These are phyloP conservation scores for Hyaloscypha bicolor DNA, from an alignment of 495 filamentous ascomycete genomes.

Conservation along the genomic window DNA sequence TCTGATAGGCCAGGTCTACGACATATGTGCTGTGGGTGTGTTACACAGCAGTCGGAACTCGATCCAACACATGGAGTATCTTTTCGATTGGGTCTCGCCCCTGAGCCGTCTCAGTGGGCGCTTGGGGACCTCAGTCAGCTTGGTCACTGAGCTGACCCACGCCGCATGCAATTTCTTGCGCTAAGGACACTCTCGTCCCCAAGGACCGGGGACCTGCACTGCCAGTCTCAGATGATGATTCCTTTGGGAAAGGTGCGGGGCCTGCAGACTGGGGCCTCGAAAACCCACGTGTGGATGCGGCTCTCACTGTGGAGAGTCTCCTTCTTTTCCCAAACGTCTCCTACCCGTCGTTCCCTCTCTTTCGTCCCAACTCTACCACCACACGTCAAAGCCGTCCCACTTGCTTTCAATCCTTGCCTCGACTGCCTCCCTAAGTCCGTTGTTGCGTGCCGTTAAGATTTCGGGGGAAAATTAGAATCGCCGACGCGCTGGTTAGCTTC, in stretches of 20 bases:
- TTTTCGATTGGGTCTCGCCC: not conserved
- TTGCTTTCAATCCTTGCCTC: not conserved
- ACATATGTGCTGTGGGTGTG: not conserved
- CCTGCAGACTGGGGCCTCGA: not conserved
- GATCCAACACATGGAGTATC: not conserved
- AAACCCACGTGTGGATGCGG: not conserved
- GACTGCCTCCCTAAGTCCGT: not conserved
- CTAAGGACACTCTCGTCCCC: not conserved
- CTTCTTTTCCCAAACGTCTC: not conserved
- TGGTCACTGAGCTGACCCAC: not conserved
- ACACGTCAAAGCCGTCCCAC: not conserved
- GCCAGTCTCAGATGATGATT: not conserved
- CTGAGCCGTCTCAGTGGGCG: not conserved
- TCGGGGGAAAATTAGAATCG: not conserved
- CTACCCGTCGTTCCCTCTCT: not conserved
- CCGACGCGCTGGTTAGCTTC: not conserved
- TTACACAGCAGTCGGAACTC: not conserved
- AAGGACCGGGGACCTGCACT: not conserved
- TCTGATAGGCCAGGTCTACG: not conserved
- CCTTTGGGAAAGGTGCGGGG: not conserved
- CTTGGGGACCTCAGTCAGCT: too few relatives aligned
- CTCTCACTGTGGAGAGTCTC: not conserved
- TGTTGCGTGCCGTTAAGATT: not conserved
- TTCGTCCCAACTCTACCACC: not conserved
- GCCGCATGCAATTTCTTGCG: not conserved